Base-by-base conservation (phyloP, 257 asterid species). In the Cruciata laevipes region DNA sequence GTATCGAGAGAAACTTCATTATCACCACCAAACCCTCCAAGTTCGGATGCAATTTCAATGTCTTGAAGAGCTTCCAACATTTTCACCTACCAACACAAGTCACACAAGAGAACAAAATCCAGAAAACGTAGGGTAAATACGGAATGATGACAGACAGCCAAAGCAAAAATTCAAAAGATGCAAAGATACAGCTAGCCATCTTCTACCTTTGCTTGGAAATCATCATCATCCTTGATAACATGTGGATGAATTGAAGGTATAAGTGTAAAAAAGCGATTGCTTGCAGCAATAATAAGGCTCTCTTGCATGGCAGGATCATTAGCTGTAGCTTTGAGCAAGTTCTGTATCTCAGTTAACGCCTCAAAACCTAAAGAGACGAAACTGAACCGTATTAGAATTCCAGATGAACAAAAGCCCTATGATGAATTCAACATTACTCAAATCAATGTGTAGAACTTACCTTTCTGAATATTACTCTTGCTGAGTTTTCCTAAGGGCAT, bases 401-500 rank as follows among this genome's bases (percentile, higher is more conserved):
- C 33, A 18, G 5, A 49, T 49, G 18, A 25, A 35, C n/a, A 65
- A 61, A 56, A 73, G 69, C 38, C 66, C 47, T 52, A 20, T 51
- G 40, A 56, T 59, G 64, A 74, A 5, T 5, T 44, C 24, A 65
- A 44, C 1, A 61, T 17, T n/a, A 31, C 6, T 49, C 18, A 65
- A 25, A 37, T 37, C 58, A 65, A 14, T 31, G 18, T 16, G 21
- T 32, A 12, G 52, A 40, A 74, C 53, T 66, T 65, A 90, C 97
- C 99, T 78, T 91, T 85, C 65, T 94, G 96, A 77, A 94, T 94
- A 71, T 87, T 94, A 77, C 74, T 82, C 81, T 83, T 90, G 82
- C 99, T 90, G 38, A 94, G 88, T 81, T 94, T 94, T 75, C 99
- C 99, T 3, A 94, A 83, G n/a, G 99, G 99, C 99, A 94, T 90